Conservation (phyloP, 2,329 filamentous ascomycete species). For the Venturia effusa region DNA sequence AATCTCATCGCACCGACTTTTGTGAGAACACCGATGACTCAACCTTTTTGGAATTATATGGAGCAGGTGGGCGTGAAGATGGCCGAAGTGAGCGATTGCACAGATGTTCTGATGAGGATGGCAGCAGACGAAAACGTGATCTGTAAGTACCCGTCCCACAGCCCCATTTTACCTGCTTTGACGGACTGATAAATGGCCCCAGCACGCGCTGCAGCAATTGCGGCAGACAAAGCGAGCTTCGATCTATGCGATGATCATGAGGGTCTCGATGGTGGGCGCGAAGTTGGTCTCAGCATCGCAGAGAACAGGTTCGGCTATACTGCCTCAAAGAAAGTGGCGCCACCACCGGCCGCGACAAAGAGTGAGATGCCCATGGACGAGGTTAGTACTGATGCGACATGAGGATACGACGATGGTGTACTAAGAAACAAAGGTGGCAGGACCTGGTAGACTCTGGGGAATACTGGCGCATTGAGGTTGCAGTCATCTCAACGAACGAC, state of each 20-base stretch:
- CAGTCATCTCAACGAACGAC: conserved; percentile 3
- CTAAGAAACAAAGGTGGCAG: neutral
- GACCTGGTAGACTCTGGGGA: neutral
- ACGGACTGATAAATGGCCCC: neutral
- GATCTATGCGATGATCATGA: conserved; percentile 8
- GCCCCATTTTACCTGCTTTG: neutral
- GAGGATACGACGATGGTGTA: neutral
- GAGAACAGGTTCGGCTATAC: conserved; percentile 3
- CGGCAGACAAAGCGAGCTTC: neutral
- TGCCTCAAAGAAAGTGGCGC: neutral
- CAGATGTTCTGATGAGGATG: conserved; percentile 9
- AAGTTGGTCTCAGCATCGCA: neutral
- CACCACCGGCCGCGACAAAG: neutral
- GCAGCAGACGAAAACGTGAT: neutral
- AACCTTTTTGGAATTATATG: neutral
- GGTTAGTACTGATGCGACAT: neutral
- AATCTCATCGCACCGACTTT: conserved; percentile 22
- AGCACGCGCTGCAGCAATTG: conserved; percentile 3
- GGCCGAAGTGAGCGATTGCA: conserved; percentile 2
- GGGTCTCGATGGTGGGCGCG: conserved; percentile 2
- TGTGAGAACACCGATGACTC: conserved; percentile 17
- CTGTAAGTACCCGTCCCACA: neutral
- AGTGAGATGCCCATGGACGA: neutral
- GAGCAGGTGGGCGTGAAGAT: neutral
- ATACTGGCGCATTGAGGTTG: conserved; percentile 8